Evolutionary conservation across 352 stramenopile species (phyloP).

Genomic region (Pythium brachiatum): DNA sequence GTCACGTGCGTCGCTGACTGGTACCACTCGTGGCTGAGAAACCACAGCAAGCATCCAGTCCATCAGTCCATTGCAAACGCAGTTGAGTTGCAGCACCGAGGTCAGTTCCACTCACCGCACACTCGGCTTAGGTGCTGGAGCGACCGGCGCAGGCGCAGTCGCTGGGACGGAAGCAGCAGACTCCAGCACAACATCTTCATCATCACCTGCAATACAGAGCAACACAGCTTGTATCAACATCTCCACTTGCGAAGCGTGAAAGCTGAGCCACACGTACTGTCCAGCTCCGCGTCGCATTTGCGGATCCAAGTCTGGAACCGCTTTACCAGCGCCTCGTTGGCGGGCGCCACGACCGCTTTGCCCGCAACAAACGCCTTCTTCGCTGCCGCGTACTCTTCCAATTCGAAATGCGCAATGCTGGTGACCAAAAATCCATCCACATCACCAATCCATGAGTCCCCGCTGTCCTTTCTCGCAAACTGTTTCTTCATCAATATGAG

Average conservation of each 20-base stretch:
- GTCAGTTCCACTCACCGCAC: conserved; percentile 20
- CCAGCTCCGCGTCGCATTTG: conserved; percentile 84
- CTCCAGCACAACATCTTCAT: conserved; percentile 18
- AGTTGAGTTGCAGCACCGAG: neutral
- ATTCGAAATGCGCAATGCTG: conserved; percentile 78
- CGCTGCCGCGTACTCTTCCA: conserved; percentile 66
- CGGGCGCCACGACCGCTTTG: conserved; percentile 32
- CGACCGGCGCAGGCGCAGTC: neutral
- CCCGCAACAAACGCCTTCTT: conserved; percentile 61
- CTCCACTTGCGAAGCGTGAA: no score
- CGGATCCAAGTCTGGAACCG: conserved; percentile 84
- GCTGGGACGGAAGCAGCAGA: neutral
- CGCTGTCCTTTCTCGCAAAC: neutral
- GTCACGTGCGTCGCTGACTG: conserved; percentile 79
- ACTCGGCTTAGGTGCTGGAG: conserved; percentile 14
- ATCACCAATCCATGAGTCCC: no score
- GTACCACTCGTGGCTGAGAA: conserved; percentile 81
- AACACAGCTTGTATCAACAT: neutral
- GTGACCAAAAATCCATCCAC: neutral
- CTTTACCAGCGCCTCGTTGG: conserved; percentile 38
- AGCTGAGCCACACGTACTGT: conserved; percentile 38
- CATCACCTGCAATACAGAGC: conserved; percentile 22
- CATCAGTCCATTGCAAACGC: neutral
- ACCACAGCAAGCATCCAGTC: neutral
- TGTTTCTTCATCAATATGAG: no score